Evolutionary conservation across 1,284 basidiomycete species (phyloP).

Genomic region (Mycena citricolor): DNA sequence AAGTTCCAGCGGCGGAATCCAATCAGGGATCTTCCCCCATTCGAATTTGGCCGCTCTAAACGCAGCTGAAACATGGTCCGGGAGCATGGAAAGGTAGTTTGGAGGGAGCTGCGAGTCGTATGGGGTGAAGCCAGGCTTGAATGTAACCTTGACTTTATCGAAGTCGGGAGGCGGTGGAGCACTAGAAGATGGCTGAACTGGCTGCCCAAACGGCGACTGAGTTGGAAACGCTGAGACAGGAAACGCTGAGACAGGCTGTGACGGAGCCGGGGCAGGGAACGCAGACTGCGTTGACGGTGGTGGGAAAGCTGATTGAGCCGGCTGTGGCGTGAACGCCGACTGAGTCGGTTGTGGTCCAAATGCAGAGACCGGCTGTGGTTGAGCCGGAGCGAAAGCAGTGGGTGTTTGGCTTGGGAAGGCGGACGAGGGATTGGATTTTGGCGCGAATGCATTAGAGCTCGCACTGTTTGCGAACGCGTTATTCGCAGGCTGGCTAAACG

Average conservation of each 20-base stretch:
- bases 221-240: constrained; percentile 17
- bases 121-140: constrained; percentile 21
- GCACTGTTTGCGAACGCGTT: constrained; percentile 43
- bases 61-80: constrained; percentile 51
- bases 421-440: constrained; percentile 35
- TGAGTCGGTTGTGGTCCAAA: constrained; percentile 26
- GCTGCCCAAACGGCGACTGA: too few relatives aligned
- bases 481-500: constrained; percentile 37
- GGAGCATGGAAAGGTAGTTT: constrained; percentile 57
- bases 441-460: constrained; percentile 43
- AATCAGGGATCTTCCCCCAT: constrained; percentile 74
- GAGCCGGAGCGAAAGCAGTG: constrained; percentile 22
- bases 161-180: constrained; percentile 22
- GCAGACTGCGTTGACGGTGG: too few relatives aligned
- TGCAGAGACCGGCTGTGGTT: constrained; percentile 17
- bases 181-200: constrained; percentile 30
- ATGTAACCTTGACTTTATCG: constrained; percentile 14
- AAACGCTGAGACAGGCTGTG: too few relatives aligned
- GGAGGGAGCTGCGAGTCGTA: constrained; percentile 59
- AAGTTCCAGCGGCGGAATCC: constrained; percentile 73
- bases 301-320: too few relatives aligned
- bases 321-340: too few relatives aligned
- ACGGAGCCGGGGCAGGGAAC: too few relatives aligned
- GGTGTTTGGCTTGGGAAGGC: constrained; percentile 35
- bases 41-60: constrained; percentile 66